phyloP scores from a whole-genome alignment of 1,284 basidiomycete species.

The Spongispora temasekensis region DNA sequence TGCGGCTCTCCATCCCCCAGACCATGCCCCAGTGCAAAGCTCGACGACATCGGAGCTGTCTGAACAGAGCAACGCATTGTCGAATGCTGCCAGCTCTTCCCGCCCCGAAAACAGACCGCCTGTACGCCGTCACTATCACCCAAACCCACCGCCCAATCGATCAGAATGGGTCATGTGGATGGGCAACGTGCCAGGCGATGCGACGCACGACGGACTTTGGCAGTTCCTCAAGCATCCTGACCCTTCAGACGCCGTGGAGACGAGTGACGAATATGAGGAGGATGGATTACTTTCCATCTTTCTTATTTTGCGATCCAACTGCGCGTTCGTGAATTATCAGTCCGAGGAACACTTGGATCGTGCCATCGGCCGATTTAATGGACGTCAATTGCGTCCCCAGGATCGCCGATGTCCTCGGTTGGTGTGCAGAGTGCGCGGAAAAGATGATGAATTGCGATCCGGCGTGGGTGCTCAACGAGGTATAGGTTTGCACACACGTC shows the following conservation, averaged over 20 bases:
- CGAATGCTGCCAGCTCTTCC: background rate
- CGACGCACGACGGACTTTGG: constrained; percentile 88
- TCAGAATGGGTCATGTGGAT: constrained; percentile 98
- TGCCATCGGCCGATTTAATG: constrained; percentile 77
- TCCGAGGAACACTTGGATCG: constrained; percentile 61
- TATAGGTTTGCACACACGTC: constrained; percentile 79
- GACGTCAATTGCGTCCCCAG: constrained; percentile 59
- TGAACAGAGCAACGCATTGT: background rate
- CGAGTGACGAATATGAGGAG: constrained; percentile 15
- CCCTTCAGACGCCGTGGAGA: background rate
- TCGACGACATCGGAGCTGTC: background rate
- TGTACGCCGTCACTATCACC: constrained; percentile 53
- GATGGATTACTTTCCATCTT: constrained; percentile 85
- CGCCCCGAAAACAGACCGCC: constrained; percentile 28
- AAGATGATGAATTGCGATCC: constrained; percentile 85
- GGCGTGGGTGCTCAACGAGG: constrained; percentile 93
- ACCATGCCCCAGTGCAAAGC: constrained; percentile 1
- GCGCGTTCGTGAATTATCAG: constrained; percentile 91
- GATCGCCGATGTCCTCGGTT: constrained; percentile 78
- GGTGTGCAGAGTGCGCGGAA: constrained; percentile 83
- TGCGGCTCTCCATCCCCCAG: background rate
- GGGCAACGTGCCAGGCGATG: constrained; percentile 85
- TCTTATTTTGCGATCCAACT: constrained; percentile 89
- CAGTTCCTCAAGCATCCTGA: constrained; percentile 69
- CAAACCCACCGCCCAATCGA: constrained; percentile 67